Base-by-base conservation (phyloP, 768 basidiomycete species). In the Filobasidium wieringae region DNA sequence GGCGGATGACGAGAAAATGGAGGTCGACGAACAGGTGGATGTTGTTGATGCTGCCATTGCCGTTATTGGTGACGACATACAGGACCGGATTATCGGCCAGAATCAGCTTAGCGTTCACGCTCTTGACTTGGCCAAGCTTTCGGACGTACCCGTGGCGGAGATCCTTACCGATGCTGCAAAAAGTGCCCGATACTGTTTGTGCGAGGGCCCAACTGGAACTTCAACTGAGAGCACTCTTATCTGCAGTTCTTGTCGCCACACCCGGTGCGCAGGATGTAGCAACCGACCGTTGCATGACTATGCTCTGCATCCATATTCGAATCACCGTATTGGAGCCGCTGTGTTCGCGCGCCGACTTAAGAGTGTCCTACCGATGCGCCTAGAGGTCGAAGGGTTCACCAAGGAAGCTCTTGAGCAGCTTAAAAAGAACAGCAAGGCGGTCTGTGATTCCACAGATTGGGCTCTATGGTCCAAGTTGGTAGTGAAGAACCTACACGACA, bases 201-300 rank as follows among this genome's bases (percentile, higher is more conserved):
- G 92, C 68, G 92, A 96, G 74, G 92, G 91, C 2, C 85, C 87
- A 9, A 78, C 81, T 34, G 84, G 81, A 60, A 83, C 90, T 66
- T 85, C 88, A 0, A 79, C 78, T 9, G 78, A 82, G 32, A 77
- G 79, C 32, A 75, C 92, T 36, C 79, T 80, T 34, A 80, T 79
- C 11, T 96, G 92, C 72, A 60, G 68, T 14, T 86, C 88, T 59
- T 96, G 92, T 67, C 81, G 80, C 6, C 80, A 82, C 8, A 81
- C 87, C 14, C 84, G 85, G 32, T 96, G 92, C 76, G 79, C 80
- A 63, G 84, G 84, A 69, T 93, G 90, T 68, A 87, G 87, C 39
- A 90, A 89, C 27, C 83, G 88, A 63, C 92, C 92, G 0, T 87
- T 91, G 65, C 92, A 96, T 72, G 85, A 84, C 63, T 82, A 82